Evolutionary conservation across 2,329 filamentous ascomycete genomes (phyloP).

Genomic region (Verticillium isaacii): DNA sequence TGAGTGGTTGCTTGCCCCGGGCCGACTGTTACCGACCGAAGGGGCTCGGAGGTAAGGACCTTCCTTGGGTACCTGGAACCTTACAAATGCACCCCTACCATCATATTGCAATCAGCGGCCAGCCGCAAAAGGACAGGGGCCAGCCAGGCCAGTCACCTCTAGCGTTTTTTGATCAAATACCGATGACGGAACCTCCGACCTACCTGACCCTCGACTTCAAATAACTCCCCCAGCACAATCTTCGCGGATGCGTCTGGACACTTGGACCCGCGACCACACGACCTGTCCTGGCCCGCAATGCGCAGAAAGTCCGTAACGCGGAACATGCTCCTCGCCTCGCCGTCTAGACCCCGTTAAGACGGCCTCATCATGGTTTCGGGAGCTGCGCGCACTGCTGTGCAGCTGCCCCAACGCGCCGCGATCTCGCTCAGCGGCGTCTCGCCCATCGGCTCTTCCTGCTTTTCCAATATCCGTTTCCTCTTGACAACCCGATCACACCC

Average conservation of each 20-base stretch:
- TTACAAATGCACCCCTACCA: background rate
- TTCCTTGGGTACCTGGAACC: background rate
- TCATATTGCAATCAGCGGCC: background rate
- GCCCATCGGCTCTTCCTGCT: constrained; percentile 5
- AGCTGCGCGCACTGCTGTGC: constrained; percentile 40
- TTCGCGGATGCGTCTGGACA: background rate
- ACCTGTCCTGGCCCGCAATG: constrained; percentile 1
- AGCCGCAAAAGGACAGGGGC: background rate
- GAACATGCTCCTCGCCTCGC: background rate
- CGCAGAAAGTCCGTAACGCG: background rate
- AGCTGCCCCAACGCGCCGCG: constrained; percentile 41
- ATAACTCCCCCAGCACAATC: background rate
- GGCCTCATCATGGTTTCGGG: constrained; percentile 41
- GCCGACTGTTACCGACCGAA: background rate
- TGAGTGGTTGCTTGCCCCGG: background rate
- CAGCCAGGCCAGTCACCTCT: background rate
- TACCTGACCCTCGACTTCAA: background rate
- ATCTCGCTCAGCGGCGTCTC: constrained; percentile 14
- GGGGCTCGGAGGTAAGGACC: background rate
- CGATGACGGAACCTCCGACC: background rate
- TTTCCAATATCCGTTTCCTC: constrained; percentile 10
- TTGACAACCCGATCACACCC: constrained; percentile 5
- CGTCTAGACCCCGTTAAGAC: constrained; percentile 7
- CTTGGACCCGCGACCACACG: background rate
- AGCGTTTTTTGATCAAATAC: background rate